Percentiles rank a stretch among this genome's conserved stretches.
These are phyloP conservation scores for Xylariaceae sp. DNA, from an alignment of 2,329 filamentous ascomycete genomes.

Conservation along the genomic window DNA sequence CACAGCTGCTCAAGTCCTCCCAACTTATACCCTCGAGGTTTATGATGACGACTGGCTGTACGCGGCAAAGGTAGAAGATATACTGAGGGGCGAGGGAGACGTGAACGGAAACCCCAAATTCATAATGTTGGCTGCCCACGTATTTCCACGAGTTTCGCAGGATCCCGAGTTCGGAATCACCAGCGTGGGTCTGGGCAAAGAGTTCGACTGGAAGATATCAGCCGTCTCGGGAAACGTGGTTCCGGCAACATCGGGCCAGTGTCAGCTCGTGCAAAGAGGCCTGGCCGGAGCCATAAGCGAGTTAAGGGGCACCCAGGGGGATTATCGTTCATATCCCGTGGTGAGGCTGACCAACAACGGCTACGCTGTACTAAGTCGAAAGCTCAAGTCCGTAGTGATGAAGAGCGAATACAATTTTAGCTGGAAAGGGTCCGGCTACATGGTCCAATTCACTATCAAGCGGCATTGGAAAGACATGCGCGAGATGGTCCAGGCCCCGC, in stretches of 20 bases:
- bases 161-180: slow-evolving; percentile 23
- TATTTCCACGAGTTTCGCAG: slow-evolving; percentile 7
- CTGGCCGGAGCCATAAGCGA: slow-evolving; percentile 21
- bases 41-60: slow-evolving; percentile 16
- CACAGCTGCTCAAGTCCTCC: slow-evolving; percentile 16
- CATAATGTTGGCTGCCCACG: slow-evolving; percentile 11
- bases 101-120: slow-evolving; percentile 1
- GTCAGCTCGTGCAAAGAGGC: slow-evolving; percentile 18
- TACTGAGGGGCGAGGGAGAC: not conserved
- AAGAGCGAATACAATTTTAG: slow-evolving; percentile 32
- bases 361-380: slow-evolving; percentile 8
- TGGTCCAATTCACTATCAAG: slow-evolving; percentile 33
- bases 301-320: slow-evolving; percentile 9
- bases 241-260: slow-evolving; percentile 22
- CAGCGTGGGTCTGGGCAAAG: slow-evolving; percentile 31
- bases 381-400: slow-evolving; percentile 28
- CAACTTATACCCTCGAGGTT: slow-evolving; percentile 22
- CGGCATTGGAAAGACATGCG: slow-evolving; percentile 28
- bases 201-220: slow-evolving; percentile 35
- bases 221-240: slow-evolving; percentile 27
- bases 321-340: slow-evolving; percentile 25
- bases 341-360: slow-evolving; percentile 17
- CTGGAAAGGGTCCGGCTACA: slow-evolving; percentile 29
- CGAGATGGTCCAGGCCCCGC: slow-evolving; percentile 14
- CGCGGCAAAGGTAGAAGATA: slow-evolving; percentile 13